A percentile compares a stretch with the other conserved stretches of the same genome.
phyloP scores from a whole-genome alignment of 2,329 filamentous ascomycete species.

The Sporothrix pallida region DNA sequence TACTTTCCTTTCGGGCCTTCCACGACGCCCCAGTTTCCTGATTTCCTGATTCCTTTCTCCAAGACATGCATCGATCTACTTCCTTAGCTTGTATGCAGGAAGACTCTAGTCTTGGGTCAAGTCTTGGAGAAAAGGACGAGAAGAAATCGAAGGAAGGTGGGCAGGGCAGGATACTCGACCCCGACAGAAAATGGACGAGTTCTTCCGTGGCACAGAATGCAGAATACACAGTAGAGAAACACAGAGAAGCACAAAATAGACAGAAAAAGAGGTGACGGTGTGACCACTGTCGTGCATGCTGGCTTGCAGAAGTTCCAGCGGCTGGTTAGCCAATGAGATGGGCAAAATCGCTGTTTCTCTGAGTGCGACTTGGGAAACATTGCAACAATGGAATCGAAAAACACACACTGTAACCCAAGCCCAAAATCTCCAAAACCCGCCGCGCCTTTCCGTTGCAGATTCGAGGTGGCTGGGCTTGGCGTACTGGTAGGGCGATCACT shows the following conservation, averaged over 20 bases:
- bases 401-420: background rate
- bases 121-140: too few species aligned
- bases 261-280: background rate
- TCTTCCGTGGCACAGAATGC: background rate
- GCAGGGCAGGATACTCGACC: too few species aligned
- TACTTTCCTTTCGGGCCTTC: background rate
- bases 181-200: background rate
- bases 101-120: background rate
- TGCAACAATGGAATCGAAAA: background rate
- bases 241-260: background rate
- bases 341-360: background rate
- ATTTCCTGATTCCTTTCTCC: slow-evolving; percentile 3
- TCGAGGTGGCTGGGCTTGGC: background rate
- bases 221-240: background rate
- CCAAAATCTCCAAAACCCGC: background rate
- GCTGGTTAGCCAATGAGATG: slow-evolving; percentile 24
- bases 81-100: background rate
- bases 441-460: slow-evolving; percentile 7
- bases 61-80: slow-evolving; percentile 20
- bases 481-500: background rate
- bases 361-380: background rate
- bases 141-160: background rate
- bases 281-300: slow-evolving; percentile 14
- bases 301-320: slow-evolving; percentile 26
- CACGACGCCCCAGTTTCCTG: background rate